Evolutionary conservation across 2,329 filamentous ascomycete genomes (phyloP), one percentile per base, ranked within the genome.

Genomic region (Pseudocercospora vitis): DNA sequence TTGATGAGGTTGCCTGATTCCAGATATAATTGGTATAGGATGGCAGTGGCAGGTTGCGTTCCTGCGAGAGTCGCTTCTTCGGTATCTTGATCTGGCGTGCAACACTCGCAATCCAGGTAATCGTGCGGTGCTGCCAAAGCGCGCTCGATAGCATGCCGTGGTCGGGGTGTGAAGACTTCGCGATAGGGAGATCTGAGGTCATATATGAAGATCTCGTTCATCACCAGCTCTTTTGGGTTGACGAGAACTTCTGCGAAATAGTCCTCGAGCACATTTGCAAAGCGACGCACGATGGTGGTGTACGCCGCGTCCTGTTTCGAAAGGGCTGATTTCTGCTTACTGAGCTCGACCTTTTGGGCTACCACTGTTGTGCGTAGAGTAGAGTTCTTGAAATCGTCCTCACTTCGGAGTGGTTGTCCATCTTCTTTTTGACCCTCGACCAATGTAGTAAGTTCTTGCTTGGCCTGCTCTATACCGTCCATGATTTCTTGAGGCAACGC

Each of bases 1-100:
- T 94, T 94, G 70, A 94, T 85, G 54, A 92, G 74, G 7, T 80
- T 81, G 0, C 88, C 88, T 0, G 87, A 86, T 68, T 95, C 89
- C 11, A 87, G 76, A 68, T 91, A 92, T 45, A 94, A 74, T 63
- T 88, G 87, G 66, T 92, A 94, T 21, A 94, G 65, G 26, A 92
- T 83, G 1, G 87, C 81, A 4, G 87, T 87, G 1, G 85, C 78
- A 3, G 88, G 89, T 50, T 89, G 75, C 1, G 81, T 85, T 1
- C 83, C 73, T 33, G 78, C 76, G 7, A 87, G 71, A 0, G 78
- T 71, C 12, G 42, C 66, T 68, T 58, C 78, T 18, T 75, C 76
- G 35, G 73, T 66, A 47, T 74, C 75, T 16, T 56, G 45, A n/a
- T 62, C 62, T 28, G 64, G 60, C 21, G 64, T 70, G 58, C 88